A percentile compares a stretch with the other conserved stretches of the same genome.
Conservation (phyloP, 495 filamentous ascomycete species). For the Penicillium desertorum region DNA sequence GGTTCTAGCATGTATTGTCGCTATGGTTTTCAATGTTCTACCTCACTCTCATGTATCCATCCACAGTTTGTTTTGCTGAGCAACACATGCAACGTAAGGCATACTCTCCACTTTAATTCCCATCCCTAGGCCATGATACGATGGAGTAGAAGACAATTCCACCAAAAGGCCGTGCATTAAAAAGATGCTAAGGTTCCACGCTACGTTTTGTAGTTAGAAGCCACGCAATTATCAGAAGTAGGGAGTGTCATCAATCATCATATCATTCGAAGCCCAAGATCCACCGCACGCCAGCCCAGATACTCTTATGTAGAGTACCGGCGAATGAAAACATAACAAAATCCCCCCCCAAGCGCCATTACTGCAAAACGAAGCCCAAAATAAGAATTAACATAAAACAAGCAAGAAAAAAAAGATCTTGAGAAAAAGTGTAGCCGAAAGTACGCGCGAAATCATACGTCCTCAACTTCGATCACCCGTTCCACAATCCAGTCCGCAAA, state of each 20-base stretch:
- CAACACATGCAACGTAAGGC: too few species aligned
- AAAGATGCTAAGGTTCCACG: neutral
- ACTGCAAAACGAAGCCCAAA: neutral
- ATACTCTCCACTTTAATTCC: neutral
- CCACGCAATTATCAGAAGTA: neutral
- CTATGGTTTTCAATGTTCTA: too few species aligned
- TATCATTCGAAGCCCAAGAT: slow-evolving; percentile 1
- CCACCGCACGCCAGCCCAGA: neutral
- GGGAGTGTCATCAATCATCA: slow-evolving; percentile 16
- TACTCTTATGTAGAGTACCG: neutral
- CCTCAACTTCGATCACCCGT: slow-evolving; percentile 39
- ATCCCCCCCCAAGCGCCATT: neutral
- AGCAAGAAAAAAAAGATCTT: neutral
- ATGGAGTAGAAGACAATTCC: neutral
- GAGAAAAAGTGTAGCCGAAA: neutral
- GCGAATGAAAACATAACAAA: neutral
- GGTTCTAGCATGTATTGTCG: too few species aligned
- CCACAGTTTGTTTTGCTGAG: too few species aligned
- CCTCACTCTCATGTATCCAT: too few species aligned
- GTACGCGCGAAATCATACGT: slow-evolving; percentile 24
- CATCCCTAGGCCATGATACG: neutral
- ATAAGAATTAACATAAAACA: neutral
- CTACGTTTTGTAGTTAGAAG: neutral
- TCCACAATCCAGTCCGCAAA: slow-evolving; percentile 50
- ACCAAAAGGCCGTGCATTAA: slow-evolving; percentile 4